Conservation (phyloP, 1,284 basidiomycete genomes). For the Rhodotorula sp. region DNA sequence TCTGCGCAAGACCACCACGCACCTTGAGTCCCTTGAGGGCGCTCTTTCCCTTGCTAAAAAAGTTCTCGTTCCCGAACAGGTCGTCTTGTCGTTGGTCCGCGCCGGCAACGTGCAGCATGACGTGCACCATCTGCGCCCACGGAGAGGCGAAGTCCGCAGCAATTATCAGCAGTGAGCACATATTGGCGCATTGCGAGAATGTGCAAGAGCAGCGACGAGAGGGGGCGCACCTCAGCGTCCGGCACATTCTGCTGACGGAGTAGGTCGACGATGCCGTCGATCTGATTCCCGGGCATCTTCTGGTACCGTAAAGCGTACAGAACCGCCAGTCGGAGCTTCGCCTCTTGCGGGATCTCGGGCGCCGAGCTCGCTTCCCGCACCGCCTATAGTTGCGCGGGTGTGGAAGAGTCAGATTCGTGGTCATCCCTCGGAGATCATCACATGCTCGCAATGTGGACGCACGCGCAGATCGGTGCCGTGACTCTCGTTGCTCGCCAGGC, state of each 20-base stretch:
- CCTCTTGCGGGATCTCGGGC: slow-evolving; percentile 65
- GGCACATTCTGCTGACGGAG: slow-evolving; percentile 80
- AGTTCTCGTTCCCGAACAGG: slow-evolving; percentile 91
- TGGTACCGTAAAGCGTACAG: slow-evolving; percentile 94
- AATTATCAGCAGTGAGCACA: too few relatives aligned
- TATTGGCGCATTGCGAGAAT: not conserved
- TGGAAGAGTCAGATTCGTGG: not conserved
- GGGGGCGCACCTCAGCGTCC: slow-evolving; percentile 68
- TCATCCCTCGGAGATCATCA: too few relatives aligned
- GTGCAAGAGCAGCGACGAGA: not conserved
- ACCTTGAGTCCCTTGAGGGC: slow-evolving; percentile 95
- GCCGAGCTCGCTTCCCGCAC: slow-evolving; percentile 74
- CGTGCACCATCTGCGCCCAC: slow-evolving; percentile 75
- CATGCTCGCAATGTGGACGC: not conserved
- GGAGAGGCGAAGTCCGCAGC: too few relatives aligned
- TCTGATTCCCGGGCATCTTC: slow-evolving; percentile 80
- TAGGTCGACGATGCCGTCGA: slow-evolving; percentile 76
- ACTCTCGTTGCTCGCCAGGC: slow-evolving; percentile 86
- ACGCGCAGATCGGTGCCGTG: slow-evolving; percentile 78
- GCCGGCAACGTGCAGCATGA: slow-evolving; percentile 88
- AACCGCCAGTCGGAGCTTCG: slow-evolving; percentile 90
- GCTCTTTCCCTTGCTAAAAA: slow-evolving; percentile 90
- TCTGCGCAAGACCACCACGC: slow-evolving; percentile 10
- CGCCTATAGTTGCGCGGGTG: slow-evolving; percentile 55
- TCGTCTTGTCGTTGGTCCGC: slow-evolving; percentile 97